Conservation (phyloP, 2,329 filamentous ascomycete species). For the Neonectria hederae region DNA sequence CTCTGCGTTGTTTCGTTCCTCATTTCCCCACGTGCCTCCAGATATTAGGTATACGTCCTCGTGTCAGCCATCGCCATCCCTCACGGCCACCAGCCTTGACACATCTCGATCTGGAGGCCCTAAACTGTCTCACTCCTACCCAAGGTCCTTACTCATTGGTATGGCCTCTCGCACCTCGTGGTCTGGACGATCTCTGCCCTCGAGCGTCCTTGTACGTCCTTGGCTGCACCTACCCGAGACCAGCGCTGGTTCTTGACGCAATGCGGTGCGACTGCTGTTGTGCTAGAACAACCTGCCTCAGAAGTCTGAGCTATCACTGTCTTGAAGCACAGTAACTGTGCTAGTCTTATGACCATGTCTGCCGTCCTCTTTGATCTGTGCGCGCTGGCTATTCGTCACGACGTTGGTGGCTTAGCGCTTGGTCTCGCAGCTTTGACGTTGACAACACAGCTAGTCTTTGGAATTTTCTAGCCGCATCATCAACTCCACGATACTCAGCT, state of each 20-base stretch:
- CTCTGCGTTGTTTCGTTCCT: slow-evolving; percentile 10
- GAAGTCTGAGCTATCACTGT: slow-evolving; percentile 29
- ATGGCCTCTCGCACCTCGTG: slow-evolving; percentile 26
- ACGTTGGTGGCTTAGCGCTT: slow-evolving; percentile 4
- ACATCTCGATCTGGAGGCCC: slow-evolving; percentile 21
- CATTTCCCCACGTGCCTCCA: slow-evolving; percentile 5
- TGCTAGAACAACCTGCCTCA: slow-evolving; percentile 19
- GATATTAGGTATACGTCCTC: slow-evolving; percentile 7
- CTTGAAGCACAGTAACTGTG: neutral
- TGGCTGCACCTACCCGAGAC: slow-evolving; percentile 41
- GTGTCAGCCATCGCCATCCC: slow-evolving; percentile 24
- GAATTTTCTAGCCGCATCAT: slow-evolving; percentile 13
- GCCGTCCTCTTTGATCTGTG: neutral
- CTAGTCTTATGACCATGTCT: slow-evolving; percentile 22
- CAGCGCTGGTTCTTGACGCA: slow-evolving; percentile 38
- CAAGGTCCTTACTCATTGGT: slow-evolving; percentile 23
- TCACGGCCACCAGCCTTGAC: slow-evolving; percentile 19
- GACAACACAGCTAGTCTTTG: slow-evolving; percentile 9
- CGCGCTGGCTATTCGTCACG: slow-evolving; percentile 3
- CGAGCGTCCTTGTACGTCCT: slow-evolving; percentile 25
- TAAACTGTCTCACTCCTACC: slow-evolving; percentile 30
- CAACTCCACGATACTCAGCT: slow-evolving; percentile 12
- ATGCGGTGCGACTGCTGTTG: slow-evolving; percentile 30
- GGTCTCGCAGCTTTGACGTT: slow-evolving; percentile 30
- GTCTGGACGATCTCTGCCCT: slow-evolving; percentile 37